Percentiles rank a stretch among this genome's conserved stretches.
Conservation (phyloP, 140 eudicot species). For the Anethum foeniculum region DNA sequence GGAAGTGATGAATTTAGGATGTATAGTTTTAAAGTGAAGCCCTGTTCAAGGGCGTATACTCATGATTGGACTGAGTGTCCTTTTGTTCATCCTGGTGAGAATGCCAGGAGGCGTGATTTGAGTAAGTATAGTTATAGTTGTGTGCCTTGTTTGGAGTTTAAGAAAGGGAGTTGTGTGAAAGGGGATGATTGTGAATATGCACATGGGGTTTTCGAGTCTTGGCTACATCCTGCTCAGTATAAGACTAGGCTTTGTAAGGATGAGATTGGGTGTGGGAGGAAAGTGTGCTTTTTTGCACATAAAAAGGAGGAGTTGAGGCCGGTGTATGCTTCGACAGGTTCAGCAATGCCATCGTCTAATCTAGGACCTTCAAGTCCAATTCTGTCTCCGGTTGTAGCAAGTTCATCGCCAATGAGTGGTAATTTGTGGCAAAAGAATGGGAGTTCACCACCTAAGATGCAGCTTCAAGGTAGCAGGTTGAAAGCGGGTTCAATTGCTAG, state of each 20-base stretch:
- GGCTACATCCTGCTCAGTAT: constrained; percentile 16
- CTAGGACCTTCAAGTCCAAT: constrained; percentile 42
- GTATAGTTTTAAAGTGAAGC: constrained; percentile 66
- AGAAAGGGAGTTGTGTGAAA: constrained; percentile 6
- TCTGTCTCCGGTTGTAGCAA: constrained; percentile 44
- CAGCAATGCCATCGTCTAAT: constrained; percentile 1
- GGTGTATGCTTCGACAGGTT: constrained; percentile 1
- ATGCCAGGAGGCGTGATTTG: constrained; percentile 7
- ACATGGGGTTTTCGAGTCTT: constrained; percentile 11
- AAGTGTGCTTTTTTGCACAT: constrained; percentile 13
- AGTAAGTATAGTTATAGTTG: constrained; percentile 6
- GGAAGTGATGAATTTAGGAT: constrained; percentile 65
- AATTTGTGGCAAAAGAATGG: constrained; percentile 43
- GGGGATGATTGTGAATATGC: constrained; percentile 16
- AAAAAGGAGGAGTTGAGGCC: constrained; percentile 12
- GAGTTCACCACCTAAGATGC: constrained; percentile 43
- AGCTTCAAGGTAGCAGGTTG: constrained; percentile 63
- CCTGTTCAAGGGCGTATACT: constrained; percentile 68
- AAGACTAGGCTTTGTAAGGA: constrained; percentile 12
- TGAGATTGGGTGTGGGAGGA: constrained; percentile 7
- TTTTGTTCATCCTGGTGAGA: constrained; percentile 14
- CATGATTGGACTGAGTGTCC: constrained; percentile 57
- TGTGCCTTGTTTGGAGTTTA: constrained; percentile 13
- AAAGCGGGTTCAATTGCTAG: constrained; percentile 44
- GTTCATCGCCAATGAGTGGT: constrained; percentile 34